phyloP scores from a whole-genome alignment of 202 grass and related monocot genomes.

The Bolboschoenoplectus hybrid region DNA sequence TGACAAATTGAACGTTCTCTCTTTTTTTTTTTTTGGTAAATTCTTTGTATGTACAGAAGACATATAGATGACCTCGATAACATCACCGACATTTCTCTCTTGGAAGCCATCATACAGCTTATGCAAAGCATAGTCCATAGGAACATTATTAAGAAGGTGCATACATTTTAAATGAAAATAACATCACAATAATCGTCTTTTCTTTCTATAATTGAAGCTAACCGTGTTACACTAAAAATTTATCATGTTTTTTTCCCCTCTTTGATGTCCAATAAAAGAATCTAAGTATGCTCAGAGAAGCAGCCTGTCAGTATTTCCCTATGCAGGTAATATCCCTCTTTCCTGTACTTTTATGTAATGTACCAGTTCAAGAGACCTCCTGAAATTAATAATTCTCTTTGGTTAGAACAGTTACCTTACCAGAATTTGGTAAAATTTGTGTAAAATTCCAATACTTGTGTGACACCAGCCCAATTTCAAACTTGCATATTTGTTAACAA shows the following conservation, averaged over 20 bases:
- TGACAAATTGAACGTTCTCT: background rate
- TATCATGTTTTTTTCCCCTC: background rate
- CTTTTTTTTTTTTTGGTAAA: background rate
- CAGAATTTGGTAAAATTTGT: no score
- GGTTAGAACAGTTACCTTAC: background rate
- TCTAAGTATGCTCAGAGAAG: background rate
- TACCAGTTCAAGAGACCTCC: no score
- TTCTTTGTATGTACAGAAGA: background rate
- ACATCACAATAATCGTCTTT: background rate
- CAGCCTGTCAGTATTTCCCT: background rate
- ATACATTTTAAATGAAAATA: background rate
- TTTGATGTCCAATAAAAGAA: background rate
- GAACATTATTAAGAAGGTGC: background rate
- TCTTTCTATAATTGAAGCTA: background rate
- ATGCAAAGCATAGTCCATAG: no score
- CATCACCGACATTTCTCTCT: no score
- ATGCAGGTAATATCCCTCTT: background rate
- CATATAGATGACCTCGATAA: background rate
- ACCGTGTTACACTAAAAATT: background rate
- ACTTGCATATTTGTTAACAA: background rate
- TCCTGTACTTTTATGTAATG: background rate
- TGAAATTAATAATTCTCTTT: no score
- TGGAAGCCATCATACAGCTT: no score
- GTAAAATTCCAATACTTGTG: no score
- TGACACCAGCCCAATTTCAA: background rate